phyloP scores from a whole-genome alignment of 129 eudicot species.

The Gnaphalium uliginosum region DNA sequence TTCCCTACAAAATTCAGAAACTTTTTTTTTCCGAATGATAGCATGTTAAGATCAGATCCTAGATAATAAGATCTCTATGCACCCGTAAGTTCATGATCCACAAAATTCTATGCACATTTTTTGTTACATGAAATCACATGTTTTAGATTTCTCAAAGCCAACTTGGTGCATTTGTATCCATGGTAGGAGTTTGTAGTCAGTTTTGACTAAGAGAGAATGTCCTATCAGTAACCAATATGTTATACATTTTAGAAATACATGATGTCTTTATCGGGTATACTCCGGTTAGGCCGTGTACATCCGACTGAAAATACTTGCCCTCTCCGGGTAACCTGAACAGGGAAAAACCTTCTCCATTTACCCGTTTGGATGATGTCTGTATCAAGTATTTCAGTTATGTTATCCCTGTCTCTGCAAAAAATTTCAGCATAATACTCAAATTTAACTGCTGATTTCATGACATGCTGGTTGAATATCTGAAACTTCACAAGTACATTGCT shows the following conservation, averaged over 20 bases:
- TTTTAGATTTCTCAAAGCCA: neutral
- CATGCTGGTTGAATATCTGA: neutral
- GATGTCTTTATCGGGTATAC: too few relatives aligned
- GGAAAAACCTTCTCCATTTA: too few relatives aligned
- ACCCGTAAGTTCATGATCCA: neutral
- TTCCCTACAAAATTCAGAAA: neutral
- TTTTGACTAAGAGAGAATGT: too few relatives aligned
- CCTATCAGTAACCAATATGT: neutral
- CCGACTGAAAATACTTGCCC: too few relatives aligned
- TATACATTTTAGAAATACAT: too few relatives aligned
- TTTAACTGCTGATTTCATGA: neutral
- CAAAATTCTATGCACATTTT: too few relatives aligned
- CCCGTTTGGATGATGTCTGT: neutral
- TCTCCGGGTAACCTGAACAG: too few relatives aligned
- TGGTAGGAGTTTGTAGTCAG: neutral
- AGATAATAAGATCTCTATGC: neutral
- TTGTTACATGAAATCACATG: neutral
- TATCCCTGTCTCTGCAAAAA: neutral
- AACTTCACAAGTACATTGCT: neutral
- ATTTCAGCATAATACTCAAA: neutral
- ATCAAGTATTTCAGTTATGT: neutral
- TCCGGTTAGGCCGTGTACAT: too few relatives aligned
- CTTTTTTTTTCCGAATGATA: neutral
- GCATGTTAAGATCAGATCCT: slow-evolving; percentile 6
- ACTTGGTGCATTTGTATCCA: neutral